Base-by-base conservation (phyloP, 2,329 filamentous ascomycete species). In the Colletotrichum chlorophyti region DNA sequence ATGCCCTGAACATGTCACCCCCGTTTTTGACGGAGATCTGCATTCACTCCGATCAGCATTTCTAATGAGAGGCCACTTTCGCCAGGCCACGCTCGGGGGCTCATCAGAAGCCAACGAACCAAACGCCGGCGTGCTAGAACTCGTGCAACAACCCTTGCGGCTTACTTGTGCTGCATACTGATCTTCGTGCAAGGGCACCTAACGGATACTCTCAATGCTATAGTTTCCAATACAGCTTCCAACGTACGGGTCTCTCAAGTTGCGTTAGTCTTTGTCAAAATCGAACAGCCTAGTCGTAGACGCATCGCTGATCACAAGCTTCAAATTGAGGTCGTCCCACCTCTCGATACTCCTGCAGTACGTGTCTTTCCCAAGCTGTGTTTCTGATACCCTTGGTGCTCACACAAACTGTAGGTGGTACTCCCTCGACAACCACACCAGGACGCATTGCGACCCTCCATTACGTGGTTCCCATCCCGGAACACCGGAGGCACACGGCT, bases 401-500 rank as follows among this genome's bases (percentile, higher is more conserved):
- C 11, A 19, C 41, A 35, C 40, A 15, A 38, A 45, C 19, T 50
- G n/a, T n/a, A n/a, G n/a, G n/a, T n/a, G n/a, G n/a, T n/a, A n/a
- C n/a, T n/a, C n/a, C n/a, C n/a, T n/a, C n/a, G n/a, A n/a, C n/a
- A n/a, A n/a, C n/a, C 37, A 40, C 34, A 23, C 19, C 34, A 45
- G 11, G 17, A 31, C n/a, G 45, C 52, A 40, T 40, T 52, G 45
- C 19, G 46, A 60, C 53, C 57, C 32, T 32, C 35, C 31, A 31
- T 55, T n/a, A 31, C 17, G 38, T 47, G 17, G 48, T 31, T 35
- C 37, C 37, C 42, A 27, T n/a, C 24, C 31, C 38, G 55, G 43
- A 32, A 29, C 35, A 31, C 50, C 35, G 42, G 31, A 59, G 35
- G 24, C 29, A 17, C 17, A 11, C 41, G 15, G 32, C 12, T 49